These are phyloP conservation scores for Tolypocladium amazonense DNA, from an alignment of 2,329 filamentous ascomycete genomes.

Conservation along the genomic window DNA sequence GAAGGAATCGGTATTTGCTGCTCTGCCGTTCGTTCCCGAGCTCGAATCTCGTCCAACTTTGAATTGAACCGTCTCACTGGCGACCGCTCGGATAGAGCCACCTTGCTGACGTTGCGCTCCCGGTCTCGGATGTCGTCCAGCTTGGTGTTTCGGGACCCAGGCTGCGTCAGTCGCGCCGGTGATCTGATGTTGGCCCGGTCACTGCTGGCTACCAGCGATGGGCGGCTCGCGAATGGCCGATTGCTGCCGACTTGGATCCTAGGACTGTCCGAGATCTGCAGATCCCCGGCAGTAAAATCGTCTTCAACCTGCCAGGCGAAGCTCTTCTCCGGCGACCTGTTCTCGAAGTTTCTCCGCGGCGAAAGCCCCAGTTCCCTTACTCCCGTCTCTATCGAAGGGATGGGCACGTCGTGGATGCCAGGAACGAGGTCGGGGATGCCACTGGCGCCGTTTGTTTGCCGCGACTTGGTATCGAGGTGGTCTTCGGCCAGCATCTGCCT, in stretches of 20 bases:
- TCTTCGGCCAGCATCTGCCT: conserved; percentile 17
- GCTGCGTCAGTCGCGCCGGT: conserved; percentile 14
- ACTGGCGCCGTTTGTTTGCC: conserved; percentile 14
- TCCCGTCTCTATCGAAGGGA: conserved; percentile 21
- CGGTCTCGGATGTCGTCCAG: conserved; percentile 32
- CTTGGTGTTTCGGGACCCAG: conserved; percentile 27
- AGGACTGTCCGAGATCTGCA: conserved; percentile 47
- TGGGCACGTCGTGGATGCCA: conserved; percentile 25
- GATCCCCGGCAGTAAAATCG: conserved; percentile 45
- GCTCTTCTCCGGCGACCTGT: conserved; percentile 36
- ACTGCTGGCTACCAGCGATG: conserved; percentile 17
- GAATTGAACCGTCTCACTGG: conserved; percentile 14
- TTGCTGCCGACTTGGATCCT: conserved; percentile 29
- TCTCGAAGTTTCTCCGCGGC: neutral
- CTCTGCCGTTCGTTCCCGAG: conserved; percentile 20
- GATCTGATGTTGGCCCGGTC: conserved; percentile 19
- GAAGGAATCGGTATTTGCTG: conserved; percentile 19
- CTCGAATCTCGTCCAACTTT: conserved; percentile 25
- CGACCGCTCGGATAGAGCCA: conserved; percentile 8
- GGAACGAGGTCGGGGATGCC: conserved; percentile 26
- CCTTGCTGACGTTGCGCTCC: conserved; percentile 25
- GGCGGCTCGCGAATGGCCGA: conserved; percentile 23
- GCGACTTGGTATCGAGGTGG: conserved; percentile 18
- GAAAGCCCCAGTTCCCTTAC: neutral
- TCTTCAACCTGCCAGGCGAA: conserved; percentile 46